Evolutionary conservation across 768 basidiomycete species (phyloP).

Genomic region (Pilatotrama ljubarskyi): DNA sequence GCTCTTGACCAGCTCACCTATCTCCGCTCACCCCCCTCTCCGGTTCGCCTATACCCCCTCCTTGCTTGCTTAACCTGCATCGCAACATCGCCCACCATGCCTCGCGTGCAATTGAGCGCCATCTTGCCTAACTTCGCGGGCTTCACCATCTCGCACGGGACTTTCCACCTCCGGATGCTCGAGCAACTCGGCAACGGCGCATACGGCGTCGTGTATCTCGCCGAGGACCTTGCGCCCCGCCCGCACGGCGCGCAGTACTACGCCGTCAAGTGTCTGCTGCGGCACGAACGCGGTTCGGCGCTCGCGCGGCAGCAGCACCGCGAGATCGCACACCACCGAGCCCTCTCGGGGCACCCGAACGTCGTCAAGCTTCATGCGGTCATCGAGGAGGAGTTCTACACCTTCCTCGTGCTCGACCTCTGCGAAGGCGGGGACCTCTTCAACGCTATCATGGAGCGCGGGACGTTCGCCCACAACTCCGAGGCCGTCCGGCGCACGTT

Average conservation of each 20-base stretch:
- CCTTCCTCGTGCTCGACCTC: slow-evolving; percentile 36
- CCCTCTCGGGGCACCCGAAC: slow-evolving; percentile 22
- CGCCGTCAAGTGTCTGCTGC: slow-evolving; percentile 31
- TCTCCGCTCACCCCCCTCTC: neutral
- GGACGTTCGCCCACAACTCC: slow-evolving; percentile 43
- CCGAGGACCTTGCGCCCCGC: slow-evolving; percentile 24
- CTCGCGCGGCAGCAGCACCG: slow-evolving; percentile 23
- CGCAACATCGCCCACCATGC: slow-evolving; percentile 14
- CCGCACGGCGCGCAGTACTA: slow-evolving; percentile 13
- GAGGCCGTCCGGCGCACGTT: slow-evolving; percentile 47
- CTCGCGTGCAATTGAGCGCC: slow-evolving; percentile 24
- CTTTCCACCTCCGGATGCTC: slow-evolving; percentile 21
- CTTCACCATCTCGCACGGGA: slow-evolving; percentile 16
- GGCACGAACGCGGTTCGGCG: slow-evolving; percentile 23
- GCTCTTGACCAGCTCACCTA: neutral
- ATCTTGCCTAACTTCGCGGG: slow-evolving; percentile 30
- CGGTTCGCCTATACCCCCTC: neutral
- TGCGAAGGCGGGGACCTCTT: slow-evolving; percentile 47
- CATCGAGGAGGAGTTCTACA: slow-evolving; percentile 28
- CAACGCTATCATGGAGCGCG: slow-evolving; percentile 40
- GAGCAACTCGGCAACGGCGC: slow-evolving; percentile 27
- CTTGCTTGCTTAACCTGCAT: neutral
- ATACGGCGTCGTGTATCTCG: slow-evolving; percentile 33
- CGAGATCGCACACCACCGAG: slow-evolving; percentile 28
- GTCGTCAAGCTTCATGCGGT: slow-evolving; percentile 28